Conservation (phyloP, 805 yeast genomes). For the Nakazawaea holstii region DNA sequence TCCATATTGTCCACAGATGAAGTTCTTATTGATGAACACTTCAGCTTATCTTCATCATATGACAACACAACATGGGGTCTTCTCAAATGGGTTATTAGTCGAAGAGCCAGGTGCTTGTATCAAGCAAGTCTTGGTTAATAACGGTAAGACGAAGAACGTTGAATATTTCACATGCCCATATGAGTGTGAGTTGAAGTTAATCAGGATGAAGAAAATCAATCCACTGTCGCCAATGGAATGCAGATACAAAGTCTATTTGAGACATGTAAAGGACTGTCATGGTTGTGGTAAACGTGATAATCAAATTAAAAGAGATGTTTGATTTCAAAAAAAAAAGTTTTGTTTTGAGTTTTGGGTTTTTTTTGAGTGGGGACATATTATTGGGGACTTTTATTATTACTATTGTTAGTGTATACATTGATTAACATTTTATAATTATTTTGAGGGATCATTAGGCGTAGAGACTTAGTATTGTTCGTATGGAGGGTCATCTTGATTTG, state of each 20-base stretch:
- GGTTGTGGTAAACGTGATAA: conserved; percentile 7
- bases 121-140: neutral
- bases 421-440: no score
- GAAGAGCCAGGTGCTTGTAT: conserved; percentile 17
- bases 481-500: no score
- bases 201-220: conserved; percentile 2
- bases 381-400: no score
- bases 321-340: no score
- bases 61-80: conserved; percentile 26
- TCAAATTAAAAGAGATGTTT: neutral
- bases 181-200: conserved; percentile 1
- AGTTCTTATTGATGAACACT: conserved; percentile 21
- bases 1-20: conserved; percentile 4
- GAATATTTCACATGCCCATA: conserved; percentile 9
- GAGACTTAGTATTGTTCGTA: no score
- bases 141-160: neutral
- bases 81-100: conserved; percentile 23
- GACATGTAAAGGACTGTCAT: conserved; percentile 10
- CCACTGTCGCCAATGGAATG: neutral
- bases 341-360: no score
- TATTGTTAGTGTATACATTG: no score
- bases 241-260: conserved; percentile 8
- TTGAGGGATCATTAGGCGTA: no score
- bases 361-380: no score
- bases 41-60: conserved; percentile 27